Evolutionary conservation across 257 asterid genomes (phyloP).

Genomic region (Solanum paucissectum): DNA sequence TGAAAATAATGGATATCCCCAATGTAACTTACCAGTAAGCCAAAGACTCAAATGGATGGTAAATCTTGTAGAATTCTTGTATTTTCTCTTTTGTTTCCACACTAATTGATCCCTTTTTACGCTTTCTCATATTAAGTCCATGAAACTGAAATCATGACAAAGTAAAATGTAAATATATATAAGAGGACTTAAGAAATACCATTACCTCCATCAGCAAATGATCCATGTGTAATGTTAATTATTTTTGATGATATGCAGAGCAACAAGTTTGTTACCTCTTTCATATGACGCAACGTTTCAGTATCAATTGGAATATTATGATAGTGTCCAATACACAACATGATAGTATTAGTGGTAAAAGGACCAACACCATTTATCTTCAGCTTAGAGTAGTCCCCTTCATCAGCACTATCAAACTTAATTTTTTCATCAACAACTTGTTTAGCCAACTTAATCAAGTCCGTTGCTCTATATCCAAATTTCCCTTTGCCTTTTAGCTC

Average conservation of each 20-base stretch:
- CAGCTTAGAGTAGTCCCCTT: background rate
- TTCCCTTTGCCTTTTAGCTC: constrained; percentile 8
- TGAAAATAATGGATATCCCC: background rate
- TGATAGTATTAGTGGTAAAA: constrained; percentile 25
- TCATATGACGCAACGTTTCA: constrained; percentile 33
- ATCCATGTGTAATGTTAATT: background rate
- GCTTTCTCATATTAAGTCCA: background rate
- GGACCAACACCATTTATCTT: constrained; percentile 25
- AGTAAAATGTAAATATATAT: background rate
- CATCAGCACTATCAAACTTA: background rate
- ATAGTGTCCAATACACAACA: constrained; percentile 39
- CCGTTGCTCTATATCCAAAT: constrained; percentile 19
- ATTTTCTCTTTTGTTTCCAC: background rate
- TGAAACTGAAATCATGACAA: constrained; percentile 13
- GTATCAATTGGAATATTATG: constrained; percentile 25
- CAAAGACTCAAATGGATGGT: constrained; percentile 43
- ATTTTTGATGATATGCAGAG: background rate
- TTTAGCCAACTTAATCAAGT: constrained; percentile 13
- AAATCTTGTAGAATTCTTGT: constrained; percentile 22
- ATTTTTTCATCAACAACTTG: constrained; percentile 12
- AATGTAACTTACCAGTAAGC: constrained; percentile 32
- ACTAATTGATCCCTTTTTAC: background rate
- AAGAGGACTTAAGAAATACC: background rate
- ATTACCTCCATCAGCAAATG: background rate
- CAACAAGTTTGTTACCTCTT: constrained; percentile 11